phyloP scores from a whole-genome alignment of 257 asterid genomes.

The Rauvolfia tetraphylla region DNA sequence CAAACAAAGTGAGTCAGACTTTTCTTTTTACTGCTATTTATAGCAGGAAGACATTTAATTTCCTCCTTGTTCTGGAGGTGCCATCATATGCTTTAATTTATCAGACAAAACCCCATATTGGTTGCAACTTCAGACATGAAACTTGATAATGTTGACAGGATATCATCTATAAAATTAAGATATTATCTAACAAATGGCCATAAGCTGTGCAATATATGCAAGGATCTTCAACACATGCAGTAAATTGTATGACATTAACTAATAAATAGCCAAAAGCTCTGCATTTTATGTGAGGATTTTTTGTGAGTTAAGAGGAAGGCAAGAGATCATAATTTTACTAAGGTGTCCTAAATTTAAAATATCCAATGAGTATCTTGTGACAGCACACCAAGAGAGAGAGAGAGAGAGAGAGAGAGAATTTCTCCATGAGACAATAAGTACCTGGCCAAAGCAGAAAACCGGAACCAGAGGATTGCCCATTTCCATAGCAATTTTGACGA shows the following conservation, averaged over 20 bases:
- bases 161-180: neutral
- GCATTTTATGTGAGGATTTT: neutral
- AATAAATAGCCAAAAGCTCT: neutral
- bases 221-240: neutral
- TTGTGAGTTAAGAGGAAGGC: neutral
- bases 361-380: neutral
- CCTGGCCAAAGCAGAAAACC: conserved; percentile 98
- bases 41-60: neutral
- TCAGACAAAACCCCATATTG: neutral
- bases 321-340: no score
- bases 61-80: neutral
- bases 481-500: conserved; percentile 85
- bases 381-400: neutral
- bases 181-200: neutral
- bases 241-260: neutral
- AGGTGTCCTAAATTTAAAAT: neutral
- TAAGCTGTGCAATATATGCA: neutral
- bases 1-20: neutral
- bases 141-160: neutral
- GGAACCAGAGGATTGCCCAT: conserved; percentile 93
- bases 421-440: conserved; percentile 12
- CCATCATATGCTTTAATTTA: neutral
- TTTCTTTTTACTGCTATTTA: neutral
- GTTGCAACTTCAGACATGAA: neutral
- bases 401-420: neutral